Conservation (phyloP, 257 asterid genomes). For the Solanum etuberosum region DNA sequence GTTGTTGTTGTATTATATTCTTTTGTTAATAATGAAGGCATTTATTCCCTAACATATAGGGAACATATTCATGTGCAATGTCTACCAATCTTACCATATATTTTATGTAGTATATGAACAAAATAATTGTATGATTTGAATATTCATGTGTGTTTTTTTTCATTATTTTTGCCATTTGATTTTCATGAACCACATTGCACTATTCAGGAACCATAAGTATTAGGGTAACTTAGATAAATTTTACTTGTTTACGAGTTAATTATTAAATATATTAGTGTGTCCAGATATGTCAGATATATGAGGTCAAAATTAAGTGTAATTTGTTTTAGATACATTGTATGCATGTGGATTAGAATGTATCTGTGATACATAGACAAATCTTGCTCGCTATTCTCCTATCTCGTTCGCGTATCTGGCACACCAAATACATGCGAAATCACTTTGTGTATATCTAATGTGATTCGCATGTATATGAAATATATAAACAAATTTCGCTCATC, state of each 20-base stretch:
- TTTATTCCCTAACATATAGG: neutral
- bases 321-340: too few species aligned
- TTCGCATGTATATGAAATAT: neutral
- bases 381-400: too few species aligned
- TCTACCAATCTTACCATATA: neutral
- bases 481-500: neutral
- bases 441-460: neutral
- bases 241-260: too few species aligned
- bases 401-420: too few species aligned
- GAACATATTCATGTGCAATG: neutral
- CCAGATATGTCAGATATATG: neutral
- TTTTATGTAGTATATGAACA: neutral
- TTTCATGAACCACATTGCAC: neutral
- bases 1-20: neutral
- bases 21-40: neutral
- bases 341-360: neutral
- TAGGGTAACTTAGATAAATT: neutral
- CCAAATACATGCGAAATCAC: neutral
- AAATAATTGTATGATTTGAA: neutral
- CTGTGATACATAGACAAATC: neutral
- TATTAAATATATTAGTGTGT: too few species aligned
- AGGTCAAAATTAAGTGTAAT: too few species aligned
- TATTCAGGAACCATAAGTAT: neutral
- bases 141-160: neutral
- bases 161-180: neutral